Base-by-base conservation (phyloP, 1,284 basidiomycete species). In the Cerioporus squamosus region DNA sequence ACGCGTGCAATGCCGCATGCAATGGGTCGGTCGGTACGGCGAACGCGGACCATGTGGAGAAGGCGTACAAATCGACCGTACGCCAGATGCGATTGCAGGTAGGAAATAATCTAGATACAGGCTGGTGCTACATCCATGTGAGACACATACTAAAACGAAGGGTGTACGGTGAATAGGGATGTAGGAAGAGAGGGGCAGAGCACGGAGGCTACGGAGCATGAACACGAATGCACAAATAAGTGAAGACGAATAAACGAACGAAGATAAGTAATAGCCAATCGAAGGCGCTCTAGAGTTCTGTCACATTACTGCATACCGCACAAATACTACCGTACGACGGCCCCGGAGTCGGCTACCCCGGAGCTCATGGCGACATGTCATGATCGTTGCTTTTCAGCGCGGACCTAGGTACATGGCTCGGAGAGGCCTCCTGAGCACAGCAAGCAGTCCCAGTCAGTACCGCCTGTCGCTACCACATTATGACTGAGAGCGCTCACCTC, bases 301-400 rank as follows among this genome's bases (percentile, higher is more conserved):
- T 24, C 14, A 23, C 43, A 57, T 64, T 57, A 61, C 54, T 59
- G 62, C 62, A 48, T 58, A 55, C 51, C 54, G 59, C 62, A 48
- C 39, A 53, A 52, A 36, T 61, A 59, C 59, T 64, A 61, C 51
- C 36, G 43, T 61, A 61, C 5, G 48, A 36, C 47, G 45, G 49
- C 44, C 44, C 31, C 53, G 55, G 38, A 26, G 39, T 53, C 49
- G 55, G 51, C 51, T 49, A 26, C 31, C 40, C 42, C 46, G 33
- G 33, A 38, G 23, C 18, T 42, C 36, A 44, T 53, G 51, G 38
- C 23, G 24, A 40, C 43, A 53, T 38, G 44, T 31, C 43, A 23
- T 44, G 40, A 44, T 44, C 40, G 51, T 42, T 42, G 33, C 14
- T 36, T 15, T 14, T 9, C 40, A 47, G 46, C 46, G 20, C 17